Percentiles rank a stretch among this genome's conserved stretches.
These are phyloP conservation scores for Carex arenaria DNA, from an alignment of 202 grass and related monocot genomes.

Conservation along the genomic window DNA sequence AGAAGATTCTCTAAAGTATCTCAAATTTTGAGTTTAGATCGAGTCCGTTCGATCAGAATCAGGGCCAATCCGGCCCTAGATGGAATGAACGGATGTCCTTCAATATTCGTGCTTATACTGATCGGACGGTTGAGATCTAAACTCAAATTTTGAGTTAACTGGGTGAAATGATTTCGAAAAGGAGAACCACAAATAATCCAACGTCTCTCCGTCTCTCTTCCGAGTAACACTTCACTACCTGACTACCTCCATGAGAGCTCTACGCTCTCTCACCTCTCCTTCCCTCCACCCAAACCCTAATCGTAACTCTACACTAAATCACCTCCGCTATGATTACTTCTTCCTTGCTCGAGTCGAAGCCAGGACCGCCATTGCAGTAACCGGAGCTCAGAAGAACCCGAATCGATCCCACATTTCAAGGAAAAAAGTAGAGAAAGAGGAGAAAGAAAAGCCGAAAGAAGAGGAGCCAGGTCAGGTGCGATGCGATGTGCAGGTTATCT, in stretches of 20 bases:
- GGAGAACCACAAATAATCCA: not conserved
- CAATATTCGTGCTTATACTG: too few species aligned
- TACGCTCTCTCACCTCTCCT: constrained; percentile 21
- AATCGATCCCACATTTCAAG: constrained; percentile 1
- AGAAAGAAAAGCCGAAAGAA: not conserved
- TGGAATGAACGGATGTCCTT: too few species aligned
- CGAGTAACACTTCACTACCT: not conserved
- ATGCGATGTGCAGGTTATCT: constrained; percentile 88
- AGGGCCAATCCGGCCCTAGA: too few species aligned
- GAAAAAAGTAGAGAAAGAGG: not conserved
- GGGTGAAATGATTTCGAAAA: too few species aligned
- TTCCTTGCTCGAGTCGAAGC: not conserved
- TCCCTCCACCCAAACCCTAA: constrained; percentile 22
- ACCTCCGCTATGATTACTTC: not conserved
- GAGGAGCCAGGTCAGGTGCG: constrained; percentile 38
- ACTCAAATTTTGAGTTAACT: too few species aligned
- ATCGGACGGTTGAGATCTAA: too few species aligned
- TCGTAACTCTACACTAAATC: not conserved
- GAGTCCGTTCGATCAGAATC: too few species aligned
- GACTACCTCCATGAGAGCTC: constrained; percentile 44
- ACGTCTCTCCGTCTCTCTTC: constrained; percentile 25
- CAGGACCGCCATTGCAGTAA: not conserved
- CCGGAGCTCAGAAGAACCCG: constrained; percentile 11
- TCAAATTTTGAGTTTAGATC: too few species aligned
- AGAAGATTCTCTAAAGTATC: too few species aligned